A percentile compares a stretch with the other conserved stretches of the same genome.
Evolutionary conservation across 1,284 basidiomycete genomes (phyloP).

Genomic region (Austropuccinia psidii): DNA sequence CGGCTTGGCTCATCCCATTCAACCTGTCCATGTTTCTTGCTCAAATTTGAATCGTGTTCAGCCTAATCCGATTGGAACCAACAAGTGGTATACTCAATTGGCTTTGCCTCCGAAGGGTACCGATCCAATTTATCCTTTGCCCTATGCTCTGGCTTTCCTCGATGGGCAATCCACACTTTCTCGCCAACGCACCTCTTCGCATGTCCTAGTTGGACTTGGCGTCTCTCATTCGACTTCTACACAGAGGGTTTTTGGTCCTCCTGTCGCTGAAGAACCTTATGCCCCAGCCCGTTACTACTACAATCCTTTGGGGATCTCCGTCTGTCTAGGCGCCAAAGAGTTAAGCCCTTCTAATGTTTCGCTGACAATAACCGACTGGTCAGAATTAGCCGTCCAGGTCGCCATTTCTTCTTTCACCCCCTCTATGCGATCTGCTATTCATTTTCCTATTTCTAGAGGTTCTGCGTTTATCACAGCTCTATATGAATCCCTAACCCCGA

Average conservation of each 20-base stretch:
- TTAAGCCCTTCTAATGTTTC: neutral
- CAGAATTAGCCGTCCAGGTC: slow-evolving; percentile 24
- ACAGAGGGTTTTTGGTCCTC: slow-evolving; percentile 30
- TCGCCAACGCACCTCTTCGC: neutral
- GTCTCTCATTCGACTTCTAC: slow-evolving; percentile 25
- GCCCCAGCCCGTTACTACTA: slow-evolving; percentile 22
- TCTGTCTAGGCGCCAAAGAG: slow-evolving; percentile 24
- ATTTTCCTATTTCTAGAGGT: slow-evolving; percentile 22
- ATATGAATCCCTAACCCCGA: slow-evolving; percentile 15
- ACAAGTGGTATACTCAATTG: slow-evolving; percentile 37
- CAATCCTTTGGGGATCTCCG: slow-evolving; percentile 24
- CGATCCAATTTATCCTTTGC: slow-evolving; percentile 37
- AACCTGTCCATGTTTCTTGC: too few relatives aligned
- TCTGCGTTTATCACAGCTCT: slow-evolving; percentile 29
- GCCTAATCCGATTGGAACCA: slow-evolving; percentile 36
- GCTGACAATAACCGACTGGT: slow-evolving; percentile 10
- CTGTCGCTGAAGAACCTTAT: neutral
- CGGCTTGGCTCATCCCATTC: too few relatives aligned
- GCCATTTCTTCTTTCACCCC: neutral
- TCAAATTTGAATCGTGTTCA: too few relatives aligned
- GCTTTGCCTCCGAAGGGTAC: slow-evolving; percentile 17
- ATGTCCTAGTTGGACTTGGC: slow-evolving; percentile 14
- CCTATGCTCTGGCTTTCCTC: slow-evolving; percentile 24
- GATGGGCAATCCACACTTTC: slow-evolving; percentile 34
- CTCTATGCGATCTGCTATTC: neutral